Conservation (phyloP, 352 stramenopile genomes). For the Pythium periplocum region DNA sequence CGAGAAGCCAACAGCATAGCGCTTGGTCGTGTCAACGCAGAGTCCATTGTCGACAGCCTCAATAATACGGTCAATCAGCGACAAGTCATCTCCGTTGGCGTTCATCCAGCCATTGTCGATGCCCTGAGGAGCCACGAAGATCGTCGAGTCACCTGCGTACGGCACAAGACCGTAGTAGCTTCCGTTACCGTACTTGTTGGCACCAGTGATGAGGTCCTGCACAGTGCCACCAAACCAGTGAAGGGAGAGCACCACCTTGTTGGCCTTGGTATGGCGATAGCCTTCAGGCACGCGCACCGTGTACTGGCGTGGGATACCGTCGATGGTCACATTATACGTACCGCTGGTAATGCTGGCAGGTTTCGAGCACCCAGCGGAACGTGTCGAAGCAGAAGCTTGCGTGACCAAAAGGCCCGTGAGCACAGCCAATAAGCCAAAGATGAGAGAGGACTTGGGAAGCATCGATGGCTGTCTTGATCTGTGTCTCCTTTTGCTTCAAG, state of each 20-base stretch:
- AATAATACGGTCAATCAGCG: conserved; percentile 17
- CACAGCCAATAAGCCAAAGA: too few relatives aligned
- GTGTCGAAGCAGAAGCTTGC: too few relatives aligned
- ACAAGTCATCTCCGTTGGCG: conserved; percentile 21
- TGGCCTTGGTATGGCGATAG: conserved; percentile 11
- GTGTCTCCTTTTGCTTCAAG: too few relatives aligned
- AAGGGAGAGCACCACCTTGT: conserved; percentile 21
- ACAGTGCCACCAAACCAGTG: conserved; percentile 23
- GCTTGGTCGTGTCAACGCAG: conserved; percentile 21
- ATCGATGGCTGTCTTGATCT: too few relatives aligned
- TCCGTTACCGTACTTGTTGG: conserved; percentile 23
- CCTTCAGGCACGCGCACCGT: conserved; percentile 18
- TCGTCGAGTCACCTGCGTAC: conserved; percentile 14
- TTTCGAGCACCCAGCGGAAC: too few relatives aligned
- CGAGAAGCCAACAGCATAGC: conserved; percentile 28
- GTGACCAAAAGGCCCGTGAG: too few relatives aligned
- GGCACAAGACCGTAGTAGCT: conserved; percentile 24
- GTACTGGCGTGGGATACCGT: conserved; percentile 22
- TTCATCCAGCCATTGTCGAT: conserved; percentile 22
- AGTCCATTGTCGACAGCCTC: conserved; percentile 16
- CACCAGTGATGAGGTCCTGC: conserved; percentile 16
- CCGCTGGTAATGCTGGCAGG: conserved; percentile 11
- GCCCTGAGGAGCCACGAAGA: conserved; percentile 24
- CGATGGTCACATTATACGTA: conserved; percentile 20
- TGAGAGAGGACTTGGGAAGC: too few relatives aligned